A percentile compares a stretch with the other conserved stretches of the same genome.
phyloP scores from a whole-genome alignment of 2,329 filamentous ascomycete genomes.

The Ophiostoma populinum region DNA sequence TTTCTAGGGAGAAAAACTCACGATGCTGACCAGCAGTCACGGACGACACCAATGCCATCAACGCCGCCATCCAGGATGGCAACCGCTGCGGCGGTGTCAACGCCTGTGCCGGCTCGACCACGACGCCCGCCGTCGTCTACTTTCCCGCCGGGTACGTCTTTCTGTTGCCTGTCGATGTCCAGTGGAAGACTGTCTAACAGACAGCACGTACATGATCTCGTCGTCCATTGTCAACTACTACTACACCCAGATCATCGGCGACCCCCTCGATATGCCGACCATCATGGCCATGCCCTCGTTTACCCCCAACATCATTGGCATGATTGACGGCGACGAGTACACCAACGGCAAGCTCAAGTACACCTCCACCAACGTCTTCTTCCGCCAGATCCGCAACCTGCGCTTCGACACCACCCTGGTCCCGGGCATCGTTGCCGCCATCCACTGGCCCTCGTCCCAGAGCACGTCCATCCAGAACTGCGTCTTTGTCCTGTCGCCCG shows the following conservation, averaged over 20 bases:
- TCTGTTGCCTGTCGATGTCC: not conserved
- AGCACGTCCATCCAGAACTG: slow-evolving; percentile 43
- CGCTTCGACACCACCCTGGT: slow-evolving; percentile 12
- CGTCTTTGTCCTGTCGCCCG: slow-evolving; percentile 32
- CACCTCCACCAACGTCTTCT: slow-evolving; percentile 37
- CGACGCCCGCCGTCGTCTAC: slow-evolving; percentile 12
- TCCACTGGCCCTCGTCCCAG: slow-evolving; percentile 55
- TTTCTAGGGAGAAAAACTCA: not conserved
- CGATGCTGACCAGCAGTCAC: slow-evolving; percentile 21
- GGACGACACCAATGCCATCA: slow-evolving; percentile 58
- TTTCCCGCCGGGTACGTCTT: slow-evolving; percentile 12
- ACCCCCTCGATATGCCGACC: slow-evolving; percentile 12
- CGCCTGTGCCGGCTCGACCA: slow-evolving; percentile 10
- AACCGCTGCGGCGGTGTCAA: slow-evolving; percentile 15
- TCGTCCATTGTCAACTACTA: slow-evolving; percentile 13
- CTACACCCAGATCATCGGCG: slow-evolving; percentile 13
- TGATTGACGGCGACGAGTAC: slow-evolving; percentile 32
- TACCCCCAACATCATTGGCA: slow-evolving; percentile 19
- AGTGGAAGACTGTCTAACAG: not conserved
- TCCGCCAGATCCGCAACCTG: slow-evolving; percentile 14
- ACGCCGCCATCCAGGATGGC: slow-evolving; percentile 39
- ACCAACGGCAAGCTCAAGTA: slow-evolving; percentile 24
- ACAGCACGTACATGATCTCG: slow-evolving; percentile 13
- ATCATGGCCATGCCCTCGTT: slow-evolving; percentile 25
- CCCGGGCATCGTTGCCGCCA: slow-evolving; percentile 13